phyloP scores from a whole-genome alignment of 495 filamentous ascomycete genomes.

The Penicillium salamii region DNA sequence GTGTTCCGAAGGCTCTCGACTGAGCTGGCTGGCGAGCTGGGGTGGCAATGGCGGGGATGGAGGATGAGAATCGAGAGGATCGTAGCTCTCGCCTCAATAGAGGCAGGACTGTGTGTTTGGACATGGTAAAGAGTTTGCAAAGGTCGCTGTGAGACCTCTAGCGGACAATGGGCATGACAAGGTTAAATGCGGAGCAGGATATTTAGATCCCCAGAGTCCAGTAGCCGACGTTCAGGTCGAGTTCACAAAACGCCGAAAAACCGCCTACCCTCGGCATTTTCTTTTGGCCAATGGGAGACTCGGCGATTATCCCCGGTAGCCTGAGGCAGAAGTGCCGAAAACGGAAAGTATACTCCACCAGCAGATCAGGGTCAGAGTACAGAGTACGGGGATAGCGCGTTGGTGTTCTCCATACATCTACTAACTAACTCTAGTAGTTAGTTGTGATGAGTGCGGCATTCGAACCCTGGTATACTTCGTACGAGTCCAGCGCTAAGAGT shows the following conservation, averaged over 20 bases:
- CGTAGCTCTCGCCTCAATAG: slow-evolving; percentile 45
- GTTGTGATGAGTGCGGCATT: too few species aligned
- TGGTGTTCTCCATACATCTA: too few species aligned
- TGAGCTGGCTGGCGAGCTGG: slow-evolving; percentile 21
- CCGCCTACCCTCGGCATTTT: slow-evolving; percentile 29
- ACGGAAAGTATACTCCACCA: neutral
- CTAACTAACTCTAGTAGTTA: too few species aligned
- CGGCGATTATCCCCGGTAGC: slow-evolving; percentile 17
- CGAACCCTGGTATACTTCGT: too few species aligned
- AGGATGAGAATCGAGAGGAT: slow-evolving; percentile 26
- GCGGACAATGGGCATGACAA: slow-evolving; percentile 6
- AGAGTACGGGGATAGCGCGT: too few species aligned
- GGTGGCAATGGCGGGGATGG: slow-evolving; percentile 24
- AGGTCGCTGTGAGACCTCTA: neutral
- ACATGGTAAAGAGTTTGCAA: slow-evolving; percentile 26
- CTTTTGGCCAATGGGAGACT: slow-evolving; percentile 26
- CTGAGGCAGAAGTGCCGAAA: neutral
- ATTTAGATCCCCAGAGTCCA: slow-evolving; percentile 11
- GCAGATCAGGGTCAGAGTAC: too few species aligned
- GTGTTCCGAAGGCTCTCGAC: slow-evolving; percentile 20
- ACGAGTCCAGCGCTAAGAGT: too few species aligned
- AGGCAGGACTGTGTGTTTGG: slow-evolving; percentile 40
- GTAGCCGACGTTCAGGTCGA: slow-evolving; percentile 20
- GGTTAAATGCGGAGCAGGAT: slow-evolving; percentile 7
- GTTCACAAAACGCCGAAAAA: slow-evolving; percentile 26